Evolutionary conservation across 2,329 filamentous ascomycete genomes (phyloP), one percentile per base, ranked within the genome.

Genomic region (Fusarium pseudograminearum): DNA sequence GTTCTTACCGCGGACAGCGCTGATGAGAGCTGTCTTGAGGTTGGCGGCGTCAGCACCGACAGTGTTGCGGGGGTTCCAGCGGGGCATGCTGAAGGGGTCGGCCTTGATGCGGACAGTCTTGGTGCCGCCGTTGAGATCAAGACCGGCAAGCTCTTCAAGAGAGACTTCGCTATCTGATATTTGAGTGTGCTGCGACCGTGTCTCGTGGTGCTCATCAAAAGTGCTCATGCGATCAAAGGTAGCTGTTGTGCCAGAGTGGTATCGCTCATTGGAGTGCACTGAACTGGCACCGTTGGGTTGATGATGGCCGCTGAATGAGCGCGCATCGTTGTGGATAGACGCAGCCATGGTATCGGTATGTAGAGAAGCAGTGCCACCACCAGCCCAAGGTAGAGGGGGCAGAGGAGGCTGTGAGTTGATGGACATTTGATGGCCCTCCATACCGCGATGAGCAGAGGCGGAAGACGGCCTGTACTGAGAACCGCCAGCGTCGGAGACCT

Each of bases 1-100:
- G 70, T 90, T 89, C 71, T 81, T 84, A 36, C 81, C 80, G n/a
- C 86, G 83, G 15, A 90, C 82, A 5, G 88, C 87, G 9, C 83
- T 82, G 3, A 86, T 73, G 1, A 90, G 80, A 4, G 85, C 83
- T 4, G 80, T 76, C 72, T 80, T 84, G 69, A 86, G 78, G 52
- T 82, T 82, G 1, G 80, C 76, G 0, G 80, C 79, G 33, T 84
- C 83, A 5, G 80, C 76, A 8, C 81, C 83, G 1, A 76, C 74
- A 4, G 76, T 80, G 68, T 82, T 83, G 48, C 85, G 81, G 4
- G 86, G 84, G 40, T 79, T 80, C 81, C 83, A 85, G 51, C 84
- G 83, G 3, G 86, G 86, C 81, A 87, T 85, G 15, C 77, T 78
- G 30, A 77, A 76, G 8, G 84, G 83, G 48, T 87, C 85, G 9